Evolutionary conservation across 371 early-diverging fungal genomes (phyloP).

Genomic region (Cokeromyces recurvatus): DNA sequence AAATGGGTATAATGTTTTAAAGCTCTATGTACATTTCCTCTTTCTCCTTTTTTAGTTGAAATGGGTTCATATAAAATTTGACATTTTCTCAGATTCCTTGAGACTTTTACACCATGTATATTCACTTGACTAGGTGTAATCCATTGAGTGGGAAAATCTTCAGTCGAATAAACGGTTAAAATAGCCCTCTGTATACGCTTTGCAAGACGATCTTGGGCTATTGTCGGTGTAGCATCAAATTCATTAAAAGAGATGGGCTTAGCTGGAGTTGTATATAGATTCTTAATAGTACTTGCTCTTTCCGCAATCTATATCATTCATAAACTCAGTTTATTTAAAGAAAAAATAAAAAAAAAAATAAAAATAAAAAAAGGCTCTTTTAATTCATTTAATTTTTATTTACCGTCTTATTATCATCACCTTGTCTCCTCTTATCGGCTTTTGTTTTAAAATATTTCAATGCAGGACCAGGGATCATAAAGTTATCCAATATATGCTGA

Average conservation of each 20-base stretch:
- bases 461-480: slow-evolving; percentile 39
- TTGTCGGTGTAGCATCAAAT: slow-evolving; percentile 28
- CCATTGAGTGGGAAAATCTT: slow-evolving; percentile 26
- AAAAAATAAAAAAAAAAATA: too few relatives aligned
- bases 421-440: background rate
- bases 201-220: slow-evolving; percentile 28
- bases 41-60: slow-evolving; percentile 17
- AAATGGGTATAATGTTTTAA: slow-evolving; percentile 18
- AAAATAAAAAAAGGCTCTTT: background rate
- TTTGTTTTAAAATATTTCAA: slow-evolving; percentile 26
- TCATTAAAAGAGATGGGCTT: slow-evolving; percentile 22
- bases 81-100: slow-evolving; percentile 30
- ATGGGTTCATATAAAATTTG: slow-evolving; percentile 32
- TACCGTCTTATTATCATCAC: background rate
- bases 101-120: slow-evolving; percentile 27
- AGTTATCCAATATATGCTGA: slow-evolving; percentile 18
- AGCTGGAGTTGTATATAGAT: slow-evolving; percentile 24
- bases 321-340: too few relatives aligned
- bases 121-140: slow-evolving; percentile 18
- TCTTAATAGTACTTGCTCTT: too few relatives aligned
- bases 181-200: slow-evolving; percentile 33
- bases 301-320: too few relatives aligned
- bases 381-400: background rate
- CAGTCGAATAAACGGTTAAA: slow-evolving; percentile 25
- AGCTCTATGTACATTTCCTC: slow-evolving; percentile 28